Percentiles rank a stretch among this genome's conserved stretches.
phyloP scores from a whole-genome alignment of 2,329 filamentous ascomycete genomes.

The Magnaporthiopsis poae region DNA sequence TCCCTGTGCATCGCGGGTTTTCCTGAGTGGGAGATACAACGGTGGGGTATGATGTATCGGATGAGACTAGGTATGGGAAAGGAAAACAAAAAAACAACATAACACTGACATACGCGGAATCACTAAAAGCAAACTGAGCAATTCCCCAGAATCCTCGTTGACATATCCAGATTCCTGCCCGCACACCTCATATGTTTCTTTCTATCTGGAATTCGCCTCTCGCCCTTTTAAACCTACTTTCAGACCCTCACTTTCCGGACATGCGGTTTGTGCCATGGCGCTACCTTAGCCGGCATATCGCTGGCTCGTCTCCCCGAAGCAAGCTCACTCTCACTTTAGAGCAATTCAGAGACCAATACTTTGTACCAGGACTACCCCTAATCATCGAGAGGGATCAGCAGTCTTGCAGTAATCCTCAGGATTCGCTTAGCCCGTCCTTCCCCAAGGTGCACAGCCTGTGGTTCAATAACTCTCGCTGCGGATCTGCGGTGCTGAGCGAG shows the following conservation, averaged over 20 bases:
- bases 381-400: neutral
- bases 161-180: neutral
- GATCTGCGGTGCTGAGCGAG: neutral
- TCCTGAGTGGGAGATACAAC: too few relatives aligned
- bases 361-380: neutral
- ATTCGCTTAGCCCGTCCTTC: neutral
- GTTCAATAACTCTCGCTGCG: neutral
- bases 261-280: neutral
- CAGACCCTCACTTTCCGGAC: neutral
- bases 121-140: neutral
- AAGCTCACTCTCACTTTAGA: neutral
- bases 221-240: neutral
- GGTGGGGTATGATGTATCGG: too few relatives aligned
- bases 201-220: neutral
- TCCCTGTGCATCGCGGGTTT: too few relatives aligned
- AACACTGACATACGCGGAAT: neutral
- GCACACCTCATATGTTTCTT: neutral
- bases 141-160: neutral
- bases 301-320: neutral
- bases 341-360: neutral
- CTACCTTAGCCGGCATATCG: neutral
- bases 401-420: neutral
- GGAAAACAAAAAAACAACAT: neutral
- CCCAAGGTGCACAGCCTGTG: neutral
- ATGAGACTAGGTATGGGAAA: too few relatives aligned